These are phyloP conservation scores for Arabidopsis lyrata DNA, from an alignment of 441 rosid species.

Conservation along the genomic window DNA sequence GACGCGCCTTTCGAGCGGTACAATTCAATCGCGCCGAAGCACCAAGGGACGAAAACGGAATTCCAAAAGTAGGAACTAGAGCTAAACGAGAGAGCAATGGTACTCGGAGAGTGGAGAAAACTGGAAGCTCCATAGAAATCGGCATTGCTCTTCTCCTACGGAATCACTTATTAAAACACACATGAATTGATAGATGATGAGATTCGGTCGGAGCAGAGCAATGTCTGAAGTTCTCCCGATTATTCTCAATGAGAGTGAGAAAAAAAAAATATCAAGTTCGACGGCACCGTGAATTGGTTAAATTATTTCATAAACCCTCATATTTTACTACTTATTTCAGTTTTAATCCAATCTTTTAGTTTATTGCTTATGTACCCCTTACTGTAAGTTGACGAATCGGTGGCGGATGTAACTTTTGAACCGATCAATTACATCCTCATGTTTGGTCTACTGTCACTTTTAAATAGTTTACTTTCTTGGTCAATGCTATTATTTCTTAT, in stretches of 20 bases:
- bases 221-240: conserved; percentile 32
- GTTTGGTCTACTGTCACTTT: conserved; percentile 33
- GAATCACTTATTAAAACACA: conserved; percentile 3
- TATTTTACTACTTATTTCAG: neutral
- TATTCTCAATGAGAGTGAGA: neutral
- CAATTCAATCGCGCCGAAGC: conserved; percentile 33
- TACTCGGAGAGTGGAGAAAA: conserved; percentile 50
- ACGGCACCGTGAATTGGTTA: conserved; percentile 9
- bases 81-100: conserved; percentile 42
- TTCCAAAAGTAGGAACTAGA: conserved; percentile 26
- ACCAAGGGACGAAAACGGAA: conserved; percentile 35
- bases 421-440: conserved; percentile 29
- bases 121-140: conserved; percentile 50
- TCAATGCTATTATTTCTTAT: conserved; percentile 2
- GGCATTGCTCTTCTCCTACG: conserved; percentile 28
- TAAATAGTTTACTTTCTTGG: conserved; percentile 16
- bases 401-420: conserved; percentile 9
- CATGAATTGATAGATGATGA: conserved; percentile 6
- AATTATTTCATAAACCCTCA: conserved; percentile 6
- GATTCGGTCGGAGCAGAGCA: conserved; percentile 10
- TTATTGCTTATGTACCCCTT: neutral
- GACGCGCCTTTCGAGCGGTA: conserved; percentile 43
- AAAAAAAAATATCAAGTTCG: conserved; percentile 32
- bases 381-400: conserved; percentile 18
- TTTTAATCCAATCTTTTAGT: neutral